phyloP scores from a whole-genome alignment of 2,329 filamentous ascomycete species.

The Ophiostoma quercus region DNA sequence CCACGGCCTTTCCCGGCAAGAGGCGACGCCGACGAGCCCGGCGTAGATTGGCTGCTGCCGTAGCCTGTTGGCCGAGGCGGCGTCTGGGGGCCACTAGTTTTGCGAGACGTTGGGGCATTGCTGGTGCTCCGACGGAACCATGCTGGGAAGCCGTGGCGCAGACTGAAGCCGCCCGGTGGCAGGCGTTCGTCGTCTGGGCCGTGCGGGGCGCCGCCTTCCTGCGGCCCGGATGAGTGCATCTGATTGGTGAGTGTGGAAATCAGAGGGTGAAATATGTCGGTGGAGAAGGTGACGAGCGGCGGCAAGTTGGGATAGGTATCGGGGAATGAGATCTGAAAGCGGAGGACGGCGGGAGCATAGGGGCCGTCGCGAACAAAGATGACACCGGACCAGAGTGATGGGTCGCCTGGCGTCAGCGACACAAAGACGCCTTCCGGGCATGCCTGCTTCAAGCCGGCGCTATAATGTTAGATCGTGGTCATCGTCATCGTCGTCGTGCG shows the following conservation, averaged over 20 bases:
- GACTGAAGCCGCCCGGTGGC: slow-evolving; percentile 82
- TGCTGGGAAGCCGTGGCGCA: slow-evolving; percentile 81
- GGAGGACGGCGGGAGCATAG: slow-evolving; percentile 78
- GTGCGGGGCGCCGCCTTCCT: slow-evolving; percentile 64
- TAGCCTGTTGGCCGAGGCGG: slow-evolving; percentile 29
- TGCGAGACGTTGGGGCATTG: not conserved
- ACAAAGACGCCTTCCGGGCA: slow-evolving; percentile 85
- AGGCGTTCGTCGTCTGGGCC: slow-evolving; percentile 77
- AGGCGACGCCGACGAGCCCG: slow-evolving; percentile 25
- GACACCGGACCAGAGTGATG: slow-evolving; percentile 81
- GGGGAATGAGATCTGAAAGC: slow-evolving; percentile 86
- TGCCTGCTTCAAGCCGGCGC: slow-evolving; percentile 72
- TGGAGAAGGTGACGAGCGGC: slow-evolving; percentile 80
- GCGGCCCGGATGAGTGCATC: slow-evolving; percentile 77
- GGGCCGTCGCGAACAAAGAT: slow-evolving; percentile 88
- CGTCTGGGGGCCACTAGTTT: slow-evolving; percentile 21
- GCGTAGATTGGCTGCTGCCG: slow-evolving; percentile 31
- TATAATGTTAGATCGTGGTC: slow-evolving; percentile 36
- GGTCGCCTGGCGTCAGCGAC: slow-evolving; percentile 73
- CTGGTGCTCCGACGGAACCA: slow-evolving; percentile 66
- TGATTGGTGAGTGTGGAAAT: slow-evolving; percentile 92
- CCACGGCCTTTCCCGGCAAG: not conserved
- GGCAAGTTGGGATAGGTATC: slow-evolving; percentile 71
- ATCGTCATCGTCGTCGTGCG: not conserved
- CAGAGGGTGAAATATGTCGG: slow-evolving; percentile 91